Evolutionary conservation across 805 yeast genomes (phyloP).

Genomic region (Komagataella pseudopastoris): DNA sequence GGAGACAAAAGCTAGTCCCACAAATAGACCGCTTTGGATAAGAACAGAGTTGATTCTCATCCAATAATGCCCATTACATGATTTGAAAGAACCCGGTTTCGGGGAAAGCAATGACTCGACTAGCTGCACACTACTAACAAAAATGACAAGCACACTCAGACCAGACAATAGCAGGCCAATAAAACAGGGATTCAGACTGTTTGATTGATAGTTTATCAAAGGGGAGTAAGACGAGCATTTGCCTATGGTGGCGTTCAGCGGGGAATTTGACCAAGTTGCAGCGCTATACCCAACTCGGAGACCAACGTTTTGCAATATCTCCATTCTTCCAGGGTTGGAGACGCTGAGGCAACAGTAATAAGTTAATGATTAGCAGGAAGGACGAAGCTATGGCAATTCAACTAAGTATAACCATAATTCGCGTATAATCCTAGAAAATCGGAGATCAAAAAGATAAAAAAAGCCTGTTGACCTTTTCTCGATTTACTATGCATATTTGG

Average conservation of each 20-base stretch:
- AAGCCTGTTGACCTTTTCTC: no score
- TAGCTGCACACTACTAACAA: slow-evolving; percentile 12
- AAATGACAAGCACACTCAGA: slow-evolving; percentile 4
- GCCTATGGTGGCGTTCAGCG: background rate
- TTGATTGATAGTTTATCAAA: slow-evolving; percentile 3
- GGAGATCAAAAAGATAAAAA: background rate
- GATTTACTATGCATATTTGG: no score
- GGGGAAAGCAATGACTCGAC: slow-evolving; percentile 1
- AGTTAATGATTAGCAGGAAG: background rate
- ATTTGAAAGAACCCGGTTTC: slow-evolving; percentile 1
- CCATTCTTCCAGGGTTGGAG: background rate
- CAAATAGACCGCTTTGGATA: slow-evolving; percentile 3
- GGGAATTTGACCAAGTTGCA: background rate
- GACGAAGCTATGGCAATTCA: background rate
- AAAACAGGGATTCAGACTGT: slow-evolving; percentile 18
- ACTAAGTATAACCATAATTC: background rate
- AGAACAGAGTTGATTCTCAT: slow-evolving; percentile 3
- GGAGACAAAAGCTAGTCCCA: slow-evolving; percentile 1
- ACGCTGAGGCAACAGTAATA: background rate
- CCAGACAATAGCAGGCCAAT: slow-evolving; percentile 8
- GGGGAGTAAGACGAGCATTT: background rate
- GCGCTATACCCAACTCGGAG: background rate
- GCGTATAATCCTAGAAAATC: background rate
- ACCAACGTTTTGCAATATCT: background rate
- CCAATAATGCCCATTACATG: slow-evolving; percentile 2